Percentiles rank a stretch among this genome's conserved stretches.
Evolutionary conservation across 805 yeast genomes (phyloP).

Genomic region (Clavispora santaluciae): DNA sequence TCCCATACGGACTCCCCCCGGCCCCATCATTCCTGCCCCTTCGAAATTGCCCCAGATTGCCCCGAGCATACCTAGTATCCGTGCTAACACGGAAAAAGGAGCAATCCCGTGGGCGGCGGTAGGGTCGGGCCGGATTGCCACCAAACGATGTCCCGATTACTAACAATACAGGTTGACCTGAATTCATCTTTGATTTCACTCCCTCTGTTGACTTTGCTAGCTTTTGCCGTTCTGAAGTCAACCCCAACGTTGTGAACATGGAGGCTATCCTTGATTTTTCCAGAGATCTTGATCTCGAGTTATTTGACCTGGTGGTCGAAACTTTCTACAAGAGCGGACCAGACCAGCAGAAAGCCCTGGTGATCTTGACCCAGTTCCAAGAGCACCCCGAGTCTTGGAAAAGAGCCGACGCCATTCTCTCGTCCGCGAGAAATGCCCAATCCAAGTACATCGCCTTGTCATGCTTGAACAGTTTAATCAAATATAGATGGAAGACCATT

Average conservation of each 20-base stretch:
- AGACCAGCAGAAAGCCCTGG: slow-evolving; percentile 70
- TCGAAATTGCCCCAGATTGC: no score
- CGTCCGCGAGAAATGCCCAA: slow-evolving; percentile 73
- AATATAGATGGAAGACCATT: slow-evolving; percentile 88
- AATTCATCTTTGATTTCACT: not conserved
- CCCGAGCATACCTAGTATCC: no score
- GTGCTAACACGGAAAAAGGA: not conserved
- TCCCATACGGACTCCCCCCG: no score
- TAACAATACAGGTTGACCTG: not conserved
- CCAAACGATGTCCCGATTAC: not conserved
- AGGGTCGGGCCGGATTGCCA: not conserved
- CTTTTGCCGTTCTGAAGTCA: not conserved
- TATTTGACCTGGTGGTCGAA: slow-evolving; percentile 80
- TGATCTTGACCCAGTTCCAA: slow-evolving; percentile 72
- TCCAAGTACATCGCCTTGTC: slow-evolving; percentile 89
- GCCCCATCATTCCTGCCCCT: no score
- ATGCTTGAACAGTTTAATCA: slow-evolving; percentile 83
- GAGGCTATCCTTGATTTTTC: slow-evolving; percentile 84
- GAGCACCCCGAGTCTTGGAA: slow-evolving; percentile 96
- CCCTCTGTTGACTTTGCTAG: slow-evolving; percentile 1
- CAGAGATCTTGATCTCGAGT: slow-evolving; percentile 71
- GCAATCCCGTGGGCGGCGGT: not conserved
- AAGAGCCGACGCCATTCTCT: slow-evolving; percentile 82
- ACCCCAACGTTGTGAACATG: slow-evolving; percentile 41
- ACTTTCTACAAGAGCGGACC: slow-evolving; percentile 70